Base-by-base conservation (phyloP, 164 flowering plant species). In the grape (Vitis vinifera) region DNA sequence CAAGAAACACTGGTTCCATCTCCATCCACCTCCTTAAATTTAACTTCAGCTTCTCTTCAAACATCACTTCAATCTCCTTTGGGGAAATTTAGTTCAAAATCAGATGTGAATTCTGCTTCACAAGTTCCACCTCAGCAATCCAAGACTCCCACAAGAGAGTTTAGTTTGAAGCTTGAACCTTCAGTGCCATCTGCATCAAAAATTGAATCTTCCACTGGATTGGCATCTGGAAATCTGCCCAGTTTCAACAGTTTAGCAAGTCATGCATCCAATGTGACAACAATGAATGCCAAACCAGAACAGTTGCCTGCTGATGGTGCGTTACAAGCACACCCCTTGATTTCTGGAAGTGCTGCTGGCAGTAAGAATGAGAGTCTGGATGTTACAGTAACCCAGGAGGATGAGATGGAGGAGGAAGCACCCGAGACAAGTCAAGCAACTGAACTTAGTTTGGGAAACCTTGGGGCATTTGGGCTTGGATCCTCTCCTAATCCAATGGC, bases 391-490 rank as follows among this genome's bases (percentile, higher is more conserved):
- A 55, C 83, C 30, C 84, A 87, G 60, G 98, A 91, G 75, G 99
- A 95, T 77, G 97, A 89, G 53, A 95, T 95, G 99, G 99, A 95
- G 59, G 99, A 95, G 79, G 98, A 91, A 84, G 97, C 93, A 77
- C 89, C 97, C 37, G 96, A 91, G 74, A 62, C 77, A 4, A 75
- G 60, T 76, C 80, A 62, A 10, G 72, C 75, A 49, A 60, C 87
- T 71, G 87, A 82, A 12, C 67, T 89, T 72, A 71, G 73, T 74
- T 73, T 91, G 68, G 87, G 89, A 71, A 83, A 79, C 68, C 85
- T 91, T 67, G 84, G 85, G 59, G 86, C 88, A 23, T 90, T 93
- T 84, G 94, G 94, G 47, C 68, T 85, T 76, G 97, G 93, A 55
- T 77, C 91, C 55, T 68, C 78, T 8, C 75, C 92, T 16, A 76